Base-by-base conservation (phyloP, 1,284 basidiomycete species). In the Ganoderma lingzhi region DNA sequence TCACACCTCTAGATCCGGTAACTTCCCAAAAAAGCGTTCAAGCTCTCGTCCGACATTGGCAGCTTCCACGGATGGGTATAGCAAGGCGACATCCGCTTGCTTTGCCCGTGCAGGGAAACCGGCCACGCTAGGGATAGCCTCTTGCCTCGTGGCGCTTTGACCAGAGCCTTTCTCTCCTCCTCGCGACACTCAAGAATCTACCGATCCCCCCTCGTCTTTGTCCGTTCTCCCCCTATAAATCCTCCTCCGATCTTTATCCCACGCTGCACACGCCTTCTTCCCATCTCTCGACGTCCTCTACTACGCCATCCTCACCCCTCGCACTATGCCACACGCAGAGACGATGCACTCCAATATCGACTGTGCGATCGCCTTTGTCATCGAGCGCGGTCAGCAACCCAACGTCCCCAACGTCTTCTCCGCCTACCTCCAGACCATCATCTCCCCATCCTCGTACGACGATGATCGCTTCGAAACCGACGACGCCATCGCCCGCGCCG, bases 391-490 rank as follows among this genome's bases (percentile, higher is more conserved):
- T 2, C 63, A 73, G 63, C 61, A 64, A 61, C 56, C 71, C 45
- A 70, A 56, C 65, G 64, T 73, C 51, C 69, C 72, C 64, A 73
- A 71, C 69, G 72, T 73, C 67, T 68, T 73, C 63, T 63, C 72
- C 28, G 69, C 66, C 51, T 73, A 73, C 69, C 66, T 73, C 42
- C 67, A 73, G 30, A 59, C 58, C 61, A 10, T 73, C 63, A 41
- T 66, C 19, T 30, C 39, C 37, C 59, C 59, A 23, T 30, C 1
- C 37, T 48, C 60, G n/a, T 63, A 58, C 62, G 63, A 66, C 23
- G 30, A 61, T 10, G 19, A 62, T 14, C 63, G 65, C 30, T 63
- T 68, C 35, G 62, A 32, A 14, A 28, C 68, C 19, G 59, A 64
- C 23, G 51, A 66, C 64, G 62, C 68, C 10, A 30, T 71, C 62